Percentiles rank a stretch among this genome's conserved stretches.
These are phyloP conservation scores for Anisodus acutangulus DNA, from an alignment of 257 asterid species.

Conservation along the genomic window DNA sequence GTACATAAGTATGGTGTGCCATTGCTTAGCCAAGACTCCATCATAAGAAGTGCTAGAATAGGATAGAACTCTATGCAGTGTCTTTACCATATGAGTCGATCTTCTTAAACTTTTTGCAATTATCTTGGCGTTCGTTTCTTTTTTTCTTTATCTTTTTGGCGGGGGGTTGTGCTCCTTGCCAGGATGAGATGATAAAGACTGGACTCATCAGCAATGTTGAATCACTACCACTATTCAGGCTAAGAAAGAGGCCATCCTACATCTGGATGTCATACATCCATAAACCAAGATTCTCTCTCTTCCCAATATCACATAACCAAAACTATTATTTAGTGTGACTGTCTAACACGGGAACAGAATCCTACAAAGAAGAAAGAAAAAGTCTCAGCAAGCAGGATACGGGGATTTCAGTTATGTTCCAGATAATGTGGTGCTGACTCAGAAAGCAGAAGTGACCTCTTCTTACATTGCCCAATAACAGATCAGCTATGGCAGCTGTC, in stretches of 20 bases:
- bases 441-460: conserved; percentile 1
- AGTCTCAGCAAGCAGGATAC: not conserved
- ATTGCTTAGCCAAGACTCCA: not conserved
- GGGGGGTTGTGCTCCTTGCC: not conserved
- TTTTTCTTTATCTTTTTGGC: not conserved
- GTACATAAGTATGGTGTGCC: not conserved
- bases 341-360: not conserved
- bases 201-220: conserved; percentile 15
- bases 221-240: conserved; percentile 19
- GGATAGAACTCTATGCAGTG: not conserved
- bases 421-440: conserved; percentile 1
- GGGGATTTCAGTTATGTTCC: not conserved
- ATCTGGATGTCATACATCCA: not conserved
- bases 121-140: not conserved
- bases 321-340: not conserved
- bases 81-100: not conserved
- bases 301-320: not conserved
- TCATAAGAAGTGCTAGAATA: not conserved
- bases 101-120: not conserved
- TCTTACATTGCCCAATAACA: not conserved
- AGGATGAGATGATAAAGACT: conserved; percentile 12
- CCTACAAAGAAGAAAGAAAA: conserved; percentile 11
- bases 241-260: conserved; percentile 9
- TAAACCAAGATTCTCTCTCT: conserved; percentile 11
- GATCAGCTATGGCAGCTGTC: conserved; percentile 4